Base-by-base conservation (phyloP, 768 basidiomycete species). In the Rhodotorula babjevae region DNA sequence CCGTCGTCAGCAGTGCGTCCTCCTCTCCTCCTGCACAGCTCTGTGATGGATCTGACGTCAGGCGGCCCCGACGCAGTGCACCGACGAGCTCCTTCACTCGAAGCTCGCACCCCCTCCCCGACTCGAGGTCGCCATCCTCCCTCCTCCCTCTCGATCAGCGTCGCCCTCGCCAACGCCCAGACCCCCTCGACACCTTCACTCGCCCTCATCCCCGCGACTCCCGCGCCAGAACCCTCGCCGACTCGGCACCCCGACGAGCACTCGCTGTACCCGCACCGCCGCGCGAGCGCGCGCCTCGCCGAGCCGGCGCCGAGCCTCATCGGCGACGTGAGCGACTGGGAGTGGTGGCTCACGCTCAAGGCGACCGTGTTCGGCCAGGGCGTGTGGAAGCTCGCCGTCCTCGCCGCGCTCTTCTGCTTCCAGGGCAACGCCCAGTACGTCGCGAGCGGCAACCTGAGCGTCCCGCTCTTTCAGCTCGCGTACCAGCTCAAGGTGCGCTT, bases 351-450 rank as follows among this genome's bases (percentile, higher is more conserved):
- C 12, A 47, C 55, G 29, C 18, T 76, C 36, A 49, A 33, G 49
- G 62, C 64, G 25, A 89, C 90, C 69, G 84, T 96, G 33, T 90
- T 93, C 81, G 89, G 90, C 70, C 83, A 85, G 11, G 93, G 95
- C 80, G 93, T 92, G 80, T 95, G 92, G 91, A 94, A 94, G 80
- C 82, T 98, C 42, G 92, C 93, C 52, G 91, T 97, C 78, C 93
- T 94, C 27, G 93, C 94, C 64, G 89, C 93, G 77, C 86, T 96
- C 77, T 98, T 95, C 80, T 87, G 58, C 29, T 56, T 77, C 15
- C 78, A 79, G 62, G 65, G 63, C n/a, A 74, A 94, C 83, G 83
- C 95, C 52, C 94, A 96, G 81, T 96, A 92, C 80, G 87, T 93
- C 61, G 94, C 94, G 52, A 90, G 89, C 10, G 88, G 89, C 55